Percentiles rank a stretch among this genome's conserved stretches.
Evolutionary conservation across 805 yeast species (phyloP).

Genomic region (Candida pseudoglaebosa): DNA sequence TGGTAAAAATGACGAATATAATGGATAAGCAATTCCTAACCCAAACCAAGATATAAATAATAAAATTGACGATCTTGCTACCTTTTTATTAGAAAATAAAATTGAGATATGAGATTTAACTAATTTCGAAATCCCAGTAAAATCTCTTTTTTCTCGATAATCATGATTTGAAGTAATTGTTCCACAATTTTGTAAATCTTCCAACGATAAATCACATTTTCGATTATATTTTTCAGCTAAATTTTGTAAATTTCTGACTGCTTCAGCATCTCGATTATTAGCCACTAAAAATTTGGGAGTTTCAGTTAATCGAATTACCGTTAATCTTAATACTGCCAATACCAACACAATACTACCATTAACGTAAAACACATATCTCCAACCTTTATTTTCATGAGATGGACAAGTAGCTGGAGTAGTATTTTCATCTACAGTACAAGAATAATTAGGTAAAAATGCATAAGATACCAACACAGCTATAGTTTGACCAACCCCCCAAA

Average conservation of each 20-base stretch:
- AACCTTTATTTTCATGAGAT: conserved; percentile 49
- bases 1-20: conserved; percentile 51
- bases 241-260: conserved; percentile 35
- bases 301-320: conserved; percentile 38
- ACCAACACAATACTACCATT: conserved; percentile 44
- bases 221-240: conserved; percentile 45
- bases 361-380: conserved; percentile 55
- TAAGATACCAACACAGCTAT: conserved; percentile 49
- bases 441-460: conserved; percentile 49
- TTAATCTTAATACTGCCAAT: conserved; percentile 32
- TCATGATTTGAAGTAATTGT: conserved; percentile 17
- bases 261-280: conserved; percentile 50
- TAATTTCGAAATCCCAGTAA: conserved; percentile 18
- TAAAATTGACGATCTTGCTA: conserved; percentile 38
- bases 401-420: conserved; percentile 33
- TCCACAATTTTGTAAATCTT: conserved; percentile 45
- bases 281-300: conserved; percentile 55
- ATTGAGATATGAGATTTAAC: conserved; percentile 34
- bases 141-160: conserved; percentile 17
- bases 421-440: conserved; percentile 25
- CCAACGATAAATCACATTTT: conserved; percentile 40
- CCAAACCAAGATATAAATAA: conserved; percentile 49
- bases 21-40: conserved; percentile 53
- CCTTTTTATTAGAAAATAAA: conserved; percentile 36
- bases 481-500: conserved; percentile 64